phyloP scores from a whole-genome alignment of 371 early-diverging fungal species.

The Lichtheimia corymbifera region DNA sequence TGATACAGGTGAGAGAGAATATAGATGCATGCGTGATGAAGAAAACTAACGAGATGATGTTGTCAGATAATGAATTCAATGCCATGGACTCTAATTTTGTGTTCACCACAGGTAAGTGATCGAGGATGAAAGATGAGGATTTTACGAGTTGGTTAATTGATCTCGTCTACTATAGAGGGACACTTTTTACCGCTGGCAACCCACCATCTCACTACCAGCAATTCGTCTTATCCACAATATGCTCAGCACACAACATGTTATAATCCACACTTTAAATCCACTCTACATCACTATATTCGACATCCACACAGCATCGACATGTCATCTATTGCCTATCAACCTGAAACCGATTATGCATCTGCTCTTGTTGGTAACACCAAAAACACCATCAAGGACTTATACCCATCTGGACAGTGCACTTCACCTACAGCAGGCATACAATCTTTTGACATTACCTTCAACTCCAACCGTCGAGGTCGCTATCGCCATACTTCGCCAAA shows the following conservation, averaged over 20 bases:
- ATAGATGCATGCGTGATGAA: background rate
- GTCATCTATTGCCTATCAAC: constrained; percentile 28
- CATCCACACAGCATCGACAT: constrained; percentile 27
- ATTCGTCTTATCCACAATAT: constrained; percentile 4
- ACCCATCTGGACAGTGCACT: constrained; percentile 29
- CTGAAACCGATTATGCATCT: constrained; percentile 35
- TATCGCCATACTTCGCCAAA: constrained; percentile 18
- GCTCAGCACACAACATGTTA: constrained; percentile 2
- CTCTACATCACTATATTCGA: constrained; percentile 4
- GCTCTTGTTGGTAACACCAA: constrained; percentile 24
- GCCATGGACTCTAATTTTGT: constrained; percentile 73
- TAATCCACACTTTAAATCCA: background rate
- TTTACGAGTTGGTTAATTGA: background rate
- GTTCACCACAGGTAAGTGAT: constrained; percentile 76
- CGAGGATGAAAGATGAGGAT: background rate
- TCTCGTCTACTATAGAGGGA: constrained; percentile 60
- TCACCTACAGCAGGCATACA: constrained; percentile 15
- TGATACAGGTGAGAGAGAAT: constrained; percentile 52
- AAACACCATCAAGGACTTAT: constrained; percentile 7
- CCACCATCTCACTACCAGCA: constrained; percentile 13
- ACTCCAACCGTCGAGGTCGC: constrained; percentile 7
- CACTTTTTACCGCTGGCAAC: constrained; percentile 61
- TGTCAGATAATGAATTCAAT: constrained; percentile 58
- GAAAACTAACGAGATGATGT: background rate
- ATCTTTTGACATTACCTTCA: constrained; percentile 33